Evolutionary conservation across 192 early-diverging fungal genomes (phyloP).

Genomic region (Mortierella alpina): DNA sequence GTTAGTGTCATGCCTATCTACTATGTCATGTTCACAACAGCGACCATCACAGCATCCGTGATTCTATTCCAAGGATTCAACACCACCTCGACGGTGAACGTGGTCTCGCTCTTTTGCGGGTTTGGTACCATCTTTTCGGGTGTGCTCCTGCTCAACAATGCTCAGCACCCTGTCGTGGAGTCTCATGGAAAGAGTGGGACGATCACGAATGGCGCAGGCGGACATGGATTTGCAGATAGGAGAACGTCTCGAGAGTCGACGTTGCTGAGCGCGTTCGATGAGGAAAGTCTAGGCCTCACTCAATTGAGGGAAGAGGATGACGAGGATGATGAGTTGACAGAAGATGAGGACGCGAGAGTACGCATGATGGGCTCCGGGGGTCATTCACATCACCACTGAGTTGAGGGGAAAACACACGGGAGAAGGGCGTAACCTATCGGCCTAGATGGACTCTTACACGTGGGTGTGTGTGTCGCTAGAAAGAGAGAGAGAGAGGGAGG

Average conservation of each 20-base stretch:
- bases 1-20: constrained; percentile 87
- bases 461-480: background rate
- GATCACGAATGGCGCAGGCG: constrained; percentile 34
- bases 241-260: constrained; percentile 61
- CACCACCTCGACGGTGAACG: constrained; percentile 75
- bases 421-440: background rate
- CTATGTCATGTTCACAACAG: constrained; percentile 96
- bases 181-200: constrained; percentile 40
- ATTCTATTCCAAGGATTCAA: constrained; percentile 91
- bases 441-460: background rate
- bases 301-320: constrained; percentile 54
- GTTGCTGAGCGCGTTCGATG: constrained; percentile 55
- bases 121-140: constrained; percentile 95
- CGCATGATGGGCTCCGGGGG: constrained; percentile 11
- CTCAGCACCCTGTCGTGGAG: constrained; percentile 35
- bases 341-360: constrained; percentile 45
- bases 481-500: background rate
- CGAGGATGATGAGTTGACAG: constrained; percentile 39
- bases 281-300: constrained; percentile 60
- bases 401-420: background rate
- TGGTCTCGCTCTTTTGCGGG: constrained; percentile 87
- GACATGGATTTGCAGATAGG: constrained; percentile 52
- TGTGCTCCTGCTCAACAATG: constrained; percentile 83
- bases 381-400: constrained; percentile 31
- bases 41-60: constrained; percentile 90